Percentiles rank a stretch among this genome's conserved stretches.
Evolutionary conservation across 441 rosid species (phyloP).

Genomic region (Jatropha podagrica): DNA sequence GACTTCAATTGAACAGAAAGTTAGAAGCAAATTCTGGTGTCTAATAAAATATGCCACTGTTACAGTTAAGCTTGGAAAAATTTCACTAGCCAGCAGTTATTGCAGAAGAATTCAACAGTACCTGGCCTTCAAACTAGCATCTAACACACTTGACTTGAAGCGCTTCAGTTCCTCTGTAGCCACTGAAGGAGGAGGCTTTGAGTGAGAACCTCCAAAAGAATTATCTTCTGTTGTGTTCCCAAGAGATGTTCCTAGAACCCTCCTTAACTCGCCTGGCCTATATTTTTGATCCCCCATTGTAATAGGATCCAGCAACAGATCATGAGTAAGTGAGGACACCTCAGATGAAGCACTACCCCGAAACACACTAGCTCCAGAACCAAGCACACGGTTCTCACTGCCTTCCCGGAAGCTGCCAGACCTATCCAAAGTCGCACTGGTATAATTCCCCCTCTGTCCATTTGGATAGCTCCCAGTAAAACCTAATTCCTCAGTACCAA

Average conservation of each 20-base stretch:
- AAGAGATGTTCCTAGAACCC: constrained; percentile 44
- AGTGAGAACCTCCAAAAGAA: constrained; percentile 46
- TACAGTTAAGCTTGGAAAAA: not conserved
- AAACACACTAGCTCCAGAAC: constrained; percentile 37
- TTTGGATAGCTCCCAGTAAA: constrained; percentile 43
- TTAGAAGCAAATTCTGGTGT: not conserved
- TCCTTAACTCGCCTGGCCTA: constrained; percentile 45
- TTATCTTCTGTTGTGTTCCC: constrained; percentile 43
- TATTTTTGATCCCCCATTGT: constrained; percentile 44
- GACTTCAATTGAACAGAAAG: constrained; percentile 8
- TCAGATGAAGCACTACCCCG: constrained; percentile 37
- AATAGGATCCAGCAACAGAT: constrained; percentile 47
- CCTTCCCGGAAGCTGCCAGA: constrained; percentile 58
- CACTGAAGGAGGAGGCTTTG: constrained; percentile 43
- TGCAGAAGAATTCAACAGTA: constrained; percentile 19
- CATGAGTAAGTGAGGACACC: constrained; percentile 29
- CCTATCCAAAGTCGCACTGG: constrained; percentile 44
- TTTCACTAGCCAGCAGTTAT: not conserved
- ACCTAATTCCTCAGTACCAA: constrained; percentile 43
- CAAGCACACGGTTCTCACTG: constrained; percentile 37
- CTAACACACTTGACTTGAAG: constrained; percentile 39
- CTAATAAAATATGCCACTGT: not conserved
- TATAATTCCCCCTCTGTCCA: constrained; percentile 47
- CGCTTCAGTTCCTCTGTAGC: constrained; percentile 54
- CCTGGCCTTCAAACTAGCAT: constrained; percentile 48